These are phyloP conservation scores for Citrullus mucosospermus DNA, from an alignment of 306 rosid species.

Conservation along the genomic window DNA sequence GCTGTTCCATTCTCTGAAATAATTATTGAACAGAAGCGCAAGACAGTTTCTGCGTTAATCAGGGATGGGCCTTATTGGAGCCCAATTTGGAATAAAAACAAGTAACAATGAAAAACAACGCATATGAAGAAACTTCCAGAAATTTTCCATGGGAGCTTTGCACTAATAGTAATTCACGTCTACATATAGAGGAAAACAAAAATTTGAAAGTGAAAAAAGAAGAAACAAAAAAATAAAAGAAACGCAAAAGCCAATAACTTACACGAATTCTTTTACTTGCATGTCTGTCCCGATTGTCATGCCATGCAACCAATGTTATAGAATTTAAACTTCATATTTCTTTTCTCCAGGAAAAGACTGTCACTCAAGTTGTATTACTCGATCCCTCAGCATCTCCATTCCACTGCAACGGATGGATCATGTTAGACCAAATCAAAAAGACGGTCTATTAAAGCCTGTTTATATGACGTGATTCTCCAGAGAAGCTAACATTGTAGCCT, in stretches of 20 bases:
- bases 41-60: not conserved
- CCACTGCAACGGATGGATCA: constrained; percentile 57
- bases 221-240: not conserved
- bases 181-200: not conserved
- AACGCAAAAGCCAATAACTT: not conserved
- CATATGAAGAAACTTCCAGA: not conserved
- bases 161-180: not conserved
- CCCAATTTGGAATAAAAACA: not conserved
- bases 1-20: not conserved
- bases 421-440: constrained; percentile 49
- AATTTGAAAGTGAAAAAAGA: not conserved
- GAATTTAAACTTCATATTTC: not conserved
- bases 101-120: not conserved
- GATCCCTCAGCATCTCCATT: constrained; percentile 49
- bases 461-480: constrained; percentile 47
- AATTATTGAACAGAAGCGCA: not conserved
- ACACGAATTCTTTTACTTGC: not conserved
- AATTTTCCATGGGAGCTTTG: not conserved
- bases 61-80: not conserved
- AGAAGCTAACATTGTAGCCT: constrained; percentile 19
- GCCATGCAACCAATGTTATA: not conserved
- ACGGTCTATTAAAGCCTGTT: constrained; percentile 59
- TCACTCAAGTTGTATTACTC: constrained; percentile 22
- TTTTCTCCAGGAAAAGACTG: not conserved
- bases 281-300: not conserved